These are phyloP conservation scores for Trichosporon sp. DNA, from an alignment of 1,284 basidiomycete species.

Conservation along the genomic window DNA sequence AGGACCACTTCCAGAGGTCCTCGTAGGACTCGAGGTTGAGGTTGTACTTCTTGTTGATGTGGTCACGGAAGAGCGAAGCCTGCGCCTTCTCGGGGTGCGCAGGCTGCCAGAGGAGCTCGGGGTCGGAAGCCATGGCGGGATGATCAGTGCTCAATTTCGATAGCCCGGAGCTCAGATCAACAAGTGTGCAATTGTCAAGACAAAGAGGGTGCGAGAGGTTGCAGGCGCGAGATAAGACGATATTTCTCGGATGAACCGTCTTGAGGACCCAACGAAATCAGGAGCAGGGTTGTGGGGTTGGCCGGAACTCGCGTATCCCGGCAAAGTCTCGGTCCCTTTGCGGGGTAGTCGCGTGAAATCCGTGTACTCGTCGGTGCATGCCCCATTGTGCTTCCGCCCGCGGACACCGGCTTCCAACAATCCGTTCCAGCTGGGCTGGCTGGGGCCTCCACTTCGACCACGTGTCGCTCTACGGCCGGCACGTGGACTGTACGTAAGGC, in stretches of 20 bases:
- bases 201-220: background rate
- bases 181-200: background rate
- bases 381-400: background rate
- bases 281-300: background rate
- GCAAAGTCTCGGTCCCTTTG: background rate
- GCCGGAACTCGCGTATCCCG: constrained; percentile 2
- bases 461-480: no score
- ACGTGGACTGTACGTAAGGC: no score
- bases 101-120: constrained; percentile 53
- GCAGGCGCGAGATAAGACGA: background rate
- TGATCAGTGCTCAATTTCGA: background rate
- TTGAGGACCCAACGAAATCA: background rate
- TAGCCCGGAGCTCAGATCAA: background rate
- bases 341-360: background rate
- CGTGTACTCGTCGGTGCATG: background rate
- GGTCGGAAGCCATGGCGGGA: constrained; percentile 10
- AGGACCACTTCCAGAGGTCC: constrained; percentile 69
- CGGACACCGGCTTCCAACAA: background rate
- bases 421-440: background rate
- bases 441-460: no score
- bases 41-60: constrained; percentile 55
- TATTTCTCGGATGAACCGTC: background rate
- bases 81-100: constrained; percentile 53
- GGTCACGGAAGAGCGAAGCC: constrained; percentile 56
- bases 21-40: constrained; percentile 57